A percentile compares a stretch with the other conserved stretches of the same genome.
phyloP scores from a whole-genome alignment of 768 basidiomycete genomes.

The Suillus luteus region DNA sequence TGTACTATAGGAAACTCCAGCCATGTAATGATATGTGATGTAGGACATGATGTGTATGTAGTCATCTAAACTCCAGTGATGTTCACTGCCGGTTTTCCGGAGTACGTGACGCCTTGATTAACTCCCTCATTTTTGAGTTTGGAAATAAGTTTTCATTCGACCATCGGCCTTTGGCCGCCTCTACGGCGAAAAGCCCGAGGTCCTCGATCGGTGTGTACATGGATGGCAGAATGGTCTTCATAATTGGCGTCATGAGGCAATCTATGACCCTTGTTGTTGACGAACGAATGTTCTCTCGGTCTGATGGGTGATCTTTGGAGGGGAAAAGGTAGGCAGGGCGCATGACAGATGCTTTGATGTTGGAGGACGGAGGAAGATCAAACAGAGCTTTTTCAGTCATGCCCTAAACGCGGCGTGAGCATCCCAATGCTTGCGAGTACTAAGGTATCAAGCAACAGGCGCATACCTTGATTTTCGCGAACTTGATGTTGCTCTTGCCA shows the following conservation, averaged over 20 bases:
- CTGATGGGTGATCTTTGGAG: conserved; percentile 27
- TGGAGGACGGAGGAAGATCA: conserved; percentile 21
- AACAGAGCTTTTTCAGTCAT: conserved; percentile 34
- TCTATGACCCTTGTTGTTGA: conserved; percentile 19
- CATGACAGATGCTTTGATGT: conserved; percentile 29
- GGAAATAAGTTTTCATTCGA: conserved; percentile 23
- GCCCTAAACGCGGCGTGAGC: conserved; percentile 24
- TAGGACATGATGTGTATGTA: neutral
- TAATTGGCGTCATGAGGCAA: conserved; percentile 15
- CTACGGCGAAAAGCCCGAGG: conserved; percentile 20
- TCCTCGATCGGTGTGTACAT: conserved; percentile 23
- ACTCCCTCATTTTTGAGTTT: conserved; percentile 20
- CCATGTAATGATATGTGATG: neutral
- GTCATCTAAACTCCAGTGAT: neutral
- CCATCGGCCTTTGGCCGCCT: conserved; percentile 23
- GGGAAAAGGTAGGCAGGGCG: conserved; percentile 42
- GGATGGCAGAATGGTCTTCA: conserved; percentile 23
- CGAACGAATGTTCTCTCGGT: conserved; percentile 30
- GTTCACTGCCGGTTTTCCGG: neutral
- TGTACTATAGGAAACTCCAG: neutral
- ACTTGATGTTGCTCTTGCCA: conserved; percentile 32
- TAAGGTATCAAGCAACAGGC: neutral
- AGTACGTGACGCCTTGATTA: neutral
- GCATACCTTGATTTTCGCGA: conserved; percentile 40
- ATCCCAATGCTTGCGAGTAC: neutral